Evolutionary conservation across 1,139 yeast species (phyloP).

Genomic region (Kurtzmaniella quercitrusa): DNA sequence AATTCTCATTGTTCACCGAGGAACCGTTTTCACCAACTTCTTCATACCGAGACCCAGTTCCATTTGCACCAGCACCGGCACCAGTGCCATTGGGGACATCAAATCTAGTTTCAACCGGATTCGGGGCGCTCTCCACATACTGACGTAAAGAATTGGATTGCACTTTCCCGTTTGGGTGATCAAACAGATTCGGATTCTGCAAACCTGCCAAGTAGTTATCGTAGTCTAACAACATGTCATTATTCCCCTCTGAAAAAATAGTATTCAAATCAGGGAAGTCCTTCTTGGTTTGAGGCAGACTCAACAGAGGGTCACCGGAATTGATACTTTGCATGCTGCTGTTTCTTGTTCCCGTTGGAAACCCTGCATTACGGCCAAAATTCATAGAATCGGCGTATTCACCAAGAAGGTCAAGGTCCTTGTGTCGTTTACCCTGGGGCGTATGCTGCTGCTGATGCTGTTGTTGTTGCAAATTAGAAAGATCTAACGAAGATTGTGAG

Average conservation of each 20-base stretch:
- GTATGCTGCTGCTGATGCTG: slow-evolving; percentile 1
- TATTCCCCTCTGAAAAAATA: slow-evolving; percentile 8
- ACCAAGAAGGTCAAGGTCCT: slow-evolving; percentile 5
- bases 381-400: slow-evolving; percentile 3
- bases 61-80: background rate
- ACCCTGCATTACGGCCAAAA: background rate
- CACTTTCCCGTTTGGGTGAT: background rate
- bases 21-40: background rate
- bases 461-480: background rate
- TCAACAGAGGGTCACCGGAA: background rate
- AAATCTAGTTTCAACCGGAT: background rate
- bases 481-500: slow-evolving; percentile 7
- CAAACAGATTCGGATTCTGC: background rate
- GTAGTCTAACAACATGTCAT: slow-evolving; percentile 12
- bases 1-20: background rate
- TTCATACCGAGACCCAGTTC: background rate
- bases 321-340: background rate
- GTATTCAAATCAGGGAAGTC: slow-evolving; percentile 6
- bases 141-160: background rate
- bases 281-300: slow-evolving; percentile 6
- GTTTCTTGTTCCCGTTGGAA: background rate
- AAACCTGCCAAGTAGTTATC: slow-evolving; percentile 8
- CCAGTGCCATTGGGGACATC: background rate
- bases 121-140: background rate
- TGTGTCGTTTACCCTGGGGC: background rate